Conservation (phyloP, 2,329 filamentous ascomycete genomes). For the Colletotrichum cereale region DNA sequence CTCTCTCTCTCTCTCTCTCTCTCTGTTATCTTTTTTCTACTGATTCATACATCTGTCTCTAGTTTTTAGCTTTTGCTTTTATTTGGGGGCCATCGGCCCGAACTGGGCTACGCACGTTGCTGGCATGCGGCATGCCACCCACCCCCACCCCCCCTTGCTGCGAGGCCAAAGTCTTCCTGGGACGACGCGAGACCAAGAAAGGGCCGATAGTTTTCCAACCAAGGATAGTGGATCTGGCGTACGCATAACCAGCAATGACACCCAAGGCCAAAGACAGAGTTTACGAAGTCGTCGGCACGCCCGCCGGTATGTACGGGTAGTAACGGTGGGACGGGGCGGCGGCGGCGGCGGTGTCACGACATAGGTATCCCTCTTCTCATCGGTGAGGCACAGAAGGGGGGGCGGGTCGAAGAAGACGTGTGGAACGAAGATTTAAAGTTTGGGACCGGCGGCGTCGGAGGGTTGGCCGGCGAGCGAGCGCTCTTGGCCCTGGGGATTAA, state of each 20-base stretch:
- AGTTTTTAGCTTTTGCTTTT: rapidly evolving
- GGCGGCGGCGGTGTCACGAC: neutral
- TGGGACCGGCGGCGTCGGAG: neutral
- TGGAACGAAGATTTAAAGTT: neutral
- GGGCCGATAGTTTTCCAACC: neutral
- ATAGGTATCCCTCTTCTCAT: no score
- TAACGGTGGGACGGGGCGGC: neutral
- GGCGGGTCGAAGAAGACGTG: neutral
- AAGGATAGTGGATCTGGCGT: neutral
- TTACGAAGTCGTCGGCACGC: neutral
- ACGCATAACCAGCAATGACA: neutral
- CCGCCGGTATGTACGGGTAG: neutral
- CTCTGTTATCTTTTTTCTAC: neutral
- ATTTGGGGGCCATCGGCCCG: neutral
- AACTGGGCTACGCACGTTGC: neutral
- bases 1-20: no score
- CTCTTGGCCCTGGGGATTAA: neutral
- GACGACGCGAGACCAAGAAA: neutral
- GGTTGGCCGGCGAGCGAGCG: neutral
- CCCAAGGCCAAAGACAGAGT: neutral
- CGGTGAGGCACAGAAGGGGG: neutral
- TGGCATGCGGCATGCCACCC: neutral
- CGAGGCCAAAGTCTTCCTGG: neutral
- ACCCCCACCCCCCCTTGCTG: neutral
- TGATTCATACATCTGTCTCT: no score